Base-by-base conservation (phyloP, 2,329 filamentous ascomycete genomes). In the Sclerotinia spermophila region DNA sequence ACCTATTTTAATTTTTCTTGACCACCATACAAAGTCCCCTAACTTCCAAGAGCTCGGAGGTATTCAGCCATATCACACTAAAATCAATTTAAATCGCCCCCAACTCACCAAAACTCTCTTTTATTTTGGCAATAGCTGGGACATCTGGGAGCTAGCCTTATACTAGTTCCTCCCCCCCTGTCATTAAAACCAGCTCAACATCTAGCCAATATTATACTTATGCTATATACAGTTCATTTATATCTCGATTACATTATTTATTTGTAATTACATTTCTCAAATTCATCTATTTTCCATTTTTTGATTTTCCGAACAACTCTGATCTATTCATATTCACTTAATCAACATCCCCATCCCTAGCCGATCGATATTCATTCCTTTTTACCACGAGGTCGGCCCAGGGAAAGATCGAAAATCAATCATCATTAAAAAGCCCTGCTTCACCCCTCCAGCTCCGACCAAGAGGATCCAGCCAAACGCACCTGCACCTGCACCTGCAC, bases 371-470 rank as follows among this genome's bases (percentile, higher is more conserved):
- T 24, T 44, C 19, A n/a, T n/a, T n/a, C n/a, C n/a, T 45, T 13
- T 42, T 19, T 67, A 30, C 55, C 66, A 44, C 51, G n/a, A 42
- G 33, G 35, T 21, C 53, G 33, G 33, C 42, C 42, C 42, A 21
- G 53, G 7, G 7, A 38, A 38, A 58, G n/a, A 13, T 35, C 55
- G 8, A 38, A 60, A 33, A 33, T 13, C 38, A 21, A 61, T 11
- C 45, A 51, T 30, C 17, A 45, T 21, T 35, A 15, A 33, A 48
- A 67, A 21, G 38, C 53, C 60, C 44, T 35, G 51, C 40, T 65
- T 68, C 70, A 67, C 72, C 61, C 65, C 56, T 56, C 68, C 68
- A 53, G 64, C 56, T 64, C 67, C 27, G 71, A 74, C 44, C 44
- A 65, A 42, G n/a, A 42, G 35, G 60, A 35, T 38, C 42, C 60